These are phyloP conservation scores for Chenopodium berlandieri DNA, from an alignment of 148 eudicot genomes.

Conservation along the genomic window DNA sequence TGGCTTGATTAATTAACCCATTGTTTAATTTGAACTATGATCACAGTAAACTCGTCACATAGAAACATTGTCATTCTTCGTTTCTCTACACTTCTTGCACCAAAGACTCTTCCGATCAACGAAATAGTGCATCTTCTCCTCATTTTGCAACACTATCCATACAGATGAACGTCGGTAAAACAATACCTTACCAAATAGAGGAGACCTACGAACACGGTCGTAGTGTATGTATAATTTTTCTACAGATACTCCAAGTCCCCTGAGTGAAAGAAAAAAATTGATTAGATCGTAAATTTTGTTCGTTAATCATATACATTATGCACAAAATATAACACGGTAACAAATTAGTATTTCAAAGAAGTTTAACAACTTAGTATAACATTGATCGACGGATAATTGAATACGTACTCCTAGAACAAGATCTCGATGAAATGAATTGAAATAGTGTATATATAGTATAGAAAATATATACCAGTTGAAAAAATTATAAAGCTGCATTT, in stretches of 20 bases:
- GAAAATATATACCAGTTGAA: conserved; percentile 8
- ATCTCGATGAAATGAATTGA: neutral
- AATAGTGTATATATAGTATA: neutral
- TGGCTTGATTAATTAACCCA: no score
- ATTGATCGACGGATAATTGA: neutral
- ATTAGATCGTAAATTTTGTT: neutral
- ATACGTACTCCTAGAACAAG: neutral
- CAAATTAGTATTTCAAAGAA: no score
- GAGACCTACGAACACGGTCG: neutral
- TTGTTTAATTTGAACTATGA: no score
- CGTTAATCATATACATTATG: neutral
- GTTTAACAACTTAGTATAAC: no score
- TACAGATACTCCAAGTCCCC: conserved; percentile 15
- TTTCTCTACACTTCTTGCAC: conserved; percentile 20
- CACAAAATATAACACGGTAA: neutral
- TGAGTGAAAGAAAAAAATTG: neutral
- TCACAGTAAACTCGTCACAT: no score
- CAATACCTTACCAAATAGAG: conserved; percentile 15
- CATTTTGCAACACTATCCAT: neutral
- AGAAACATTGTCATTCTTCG: no score
- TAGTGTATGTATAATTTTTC: conserved; percentile 18
- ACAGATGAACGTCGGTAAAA: conserved; percentile 6
- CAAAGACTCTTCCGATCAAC: neutral
- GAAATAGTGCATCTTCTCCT: neutral
- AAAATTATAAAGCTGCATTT: neutral